Percentiles rank a stretch among this genome's conserved stretches.
Evolutionary conservation across 148 eudicot genomes (phyloP).

Genomic region (Talinum fruticosum): DNA sequence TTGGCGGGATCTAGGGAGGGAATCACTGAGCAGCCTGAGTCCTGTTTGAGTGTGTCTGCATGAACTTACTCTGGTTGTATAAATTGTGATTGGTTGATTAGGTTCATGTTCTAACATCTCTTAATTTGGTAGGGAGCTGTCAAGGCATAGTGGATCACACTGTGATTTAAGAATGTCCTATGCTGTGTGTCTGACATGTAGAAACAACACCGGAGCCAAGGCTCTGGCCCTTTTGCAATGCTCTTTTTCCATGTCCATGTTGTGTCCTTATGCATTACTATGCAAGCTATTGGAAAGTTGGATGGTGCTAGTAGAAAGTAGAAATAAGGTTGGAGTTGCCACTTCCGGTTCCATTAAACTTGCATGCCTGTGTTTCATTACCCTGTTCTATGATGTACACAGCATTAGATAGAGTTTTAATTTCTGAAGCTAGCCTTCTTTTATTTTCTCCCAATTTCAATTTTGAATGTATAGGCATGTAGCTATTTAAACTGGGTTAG

Average conservation of each 20-base stretch:
- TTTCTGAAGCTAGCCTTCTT: neutral
- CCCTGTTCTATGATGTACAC: neutral
- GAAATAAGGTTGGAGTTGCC: no score
- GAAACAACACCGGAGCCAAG: neutral
- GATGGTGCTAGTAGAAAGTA: neutral
- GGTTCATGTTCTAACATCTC: neutral
- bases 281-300: neutral
- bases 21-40: neutral
- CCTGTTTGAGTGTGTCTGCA: neutral
- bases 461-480: neutral
- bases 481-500: neutral
- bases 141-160: neutral
- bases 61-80: neutral
- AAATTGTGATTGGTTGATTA: neutral
- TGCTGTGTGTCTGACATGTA: neutral
- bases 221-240: neutral
- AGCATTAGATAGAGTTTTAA: neutral
- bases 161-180: neutral
- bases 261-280: neutral
- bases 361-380: neutral
- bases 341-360: neutral
- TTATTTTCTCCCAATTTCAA: no score
- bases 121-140: neutral
- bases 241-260: neutral
- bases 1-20: neutral